These are phyloP conservation scores for Penicillium canariense DNA, from an alignment of 495 filamentous ascomycete genomes.

Conservation along the genomic window DNA sequence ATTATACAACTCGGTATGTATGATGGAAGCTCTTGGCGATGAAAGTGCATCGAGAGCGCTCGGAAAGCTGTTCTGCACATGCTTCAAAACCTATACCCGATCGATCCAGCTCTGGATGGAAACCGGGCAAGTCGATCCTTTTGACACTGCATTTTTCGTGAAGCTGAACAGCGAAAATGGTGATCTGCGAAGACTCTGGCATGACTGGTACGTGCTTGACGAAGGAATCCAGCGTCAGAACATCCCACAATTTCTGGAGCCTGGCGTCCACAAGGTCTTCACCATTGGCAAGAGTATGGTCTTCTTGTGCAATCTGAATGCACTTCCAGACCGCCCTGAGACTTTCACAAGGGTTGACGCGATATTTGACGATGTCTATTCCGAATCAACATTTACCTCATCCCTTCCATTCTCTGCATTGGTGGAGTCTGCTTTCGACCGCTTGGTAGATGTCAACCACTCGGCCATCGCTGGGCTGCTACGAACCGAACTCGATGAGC, in stretches of 20 bases:
- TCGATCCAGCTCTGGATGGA: conserved; percentile 86
- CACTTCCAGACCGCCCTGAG: conserved; percentile 17
- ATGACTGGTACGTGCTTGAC: conserved; percentile 67
- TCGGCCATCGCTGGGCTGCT: conserved; percentile 64
- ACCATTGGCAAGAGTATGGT: conserved; percentile 85
- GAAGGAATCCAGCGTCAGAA: conserved; percentile 51
- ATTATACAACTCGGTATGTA: conserved; percentile 65
- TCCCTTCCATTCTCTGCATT: conserved; percentile 74
- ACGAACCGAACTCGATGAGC: conserved; percentile 61
- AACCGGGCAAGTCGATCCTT: conserved; percentile 62
- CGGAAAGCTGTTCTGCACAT: conserved; percentile 71
- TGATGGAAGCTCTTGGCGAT: conserved; percentile 67
- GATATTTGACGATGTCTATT: conserved; percentile 55
- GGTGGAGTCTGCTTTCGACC: conserved; percentile 65
- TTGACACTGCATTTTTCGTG: conserved; percentile 74
- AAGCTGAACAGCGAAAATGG: conserved; percentile 52
- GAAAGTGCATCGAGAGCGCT: conserved; percentile 57
- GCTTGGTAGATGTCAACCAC: conserved; percentile 70
- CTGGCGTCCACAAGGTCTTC: conserved; percentile 67
- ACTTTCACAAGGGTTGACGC: conserved; percentile 39
- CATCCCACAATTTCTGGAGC: conserved; percentile 71
- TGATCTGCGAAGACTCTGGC: conserved; percentile 69
- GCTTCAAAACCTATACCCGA: conserved; percentile 77
- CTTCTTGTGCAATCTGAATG: conserved; percentile 64
- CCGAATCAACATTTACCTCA: conserved; percentile 21